phyloP scores from a whole-genome alignment of 371 early-diverging fungal genomes.

The Apophysomyces variabilis region DNA sequence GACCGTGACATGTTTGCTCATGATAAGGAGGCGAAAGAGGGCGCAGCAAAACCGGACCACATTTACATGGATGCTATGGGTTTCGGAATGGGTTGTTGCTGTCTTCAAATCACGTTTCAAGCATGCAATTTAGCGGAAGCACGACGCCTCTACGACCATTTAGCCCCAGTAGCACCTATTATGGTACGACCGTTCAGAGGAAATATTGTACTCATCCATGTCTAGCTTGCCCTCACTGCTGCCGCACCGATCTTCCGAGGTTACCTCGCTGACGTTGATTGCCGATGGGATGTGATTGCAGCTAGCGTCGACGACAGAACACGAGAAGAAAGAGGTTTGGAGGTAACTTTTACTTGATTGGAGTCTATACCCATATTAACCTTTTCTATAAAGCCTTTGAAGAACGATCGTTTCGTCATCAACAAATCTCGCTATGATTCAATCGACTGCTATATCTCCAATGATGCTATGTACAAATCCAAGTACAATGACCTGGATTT shows the following conservation, averaged over 20 bases:
- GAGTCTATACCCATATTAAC: neutral
- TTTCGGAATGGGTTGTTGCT: conserved; percentile 99
- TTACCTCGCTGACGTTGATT: conserved; percentile 95
- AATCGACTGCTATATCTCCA: conserved; percentile 91
- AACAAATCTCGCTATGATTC: conserved; percentile 98
- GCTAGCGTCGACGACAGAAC: conserved; percentile 97
- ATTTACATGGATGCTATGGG: conserved; percentile 99
- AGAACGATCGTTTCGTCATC: conserved; percentile 76
- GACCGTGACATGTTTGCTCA: conserved; percentile 62
- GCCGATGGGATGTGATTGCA: conserved; percentile 98
- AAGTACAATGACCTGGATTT: conserved; percentile 96
- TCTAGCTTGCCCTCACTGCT: conserved; percentile 88
- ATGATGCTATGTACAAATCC: conserved; percentile 73
- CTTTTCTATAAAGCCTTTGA: conserved; percentile 62
- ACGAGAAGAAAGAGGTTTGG: conserved; percentile 87
- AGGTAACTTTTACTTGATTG: conserved; percentile 45
- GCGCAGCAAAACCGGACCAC: conserved; percentile 88
- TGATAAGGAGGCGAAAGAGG: conserved; percentile 67
- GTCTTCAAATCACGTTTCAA: conserved; percentile 99
- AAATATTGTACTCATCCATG: conserved; percentile 11
- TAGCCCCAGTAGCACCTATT: conserved; percentile 93
- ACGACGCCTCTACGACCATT: conserved; percentile 93
- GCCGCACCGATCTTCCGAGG: conserved; percentile 96
- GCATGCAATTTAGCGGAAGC: conserved; percentile 96
- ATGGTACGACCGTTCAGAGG: conserved; percentile 56